Conservation (phyloP, 1,284 basidiomycete species). For the Rhodotorula sp. region DNA sequence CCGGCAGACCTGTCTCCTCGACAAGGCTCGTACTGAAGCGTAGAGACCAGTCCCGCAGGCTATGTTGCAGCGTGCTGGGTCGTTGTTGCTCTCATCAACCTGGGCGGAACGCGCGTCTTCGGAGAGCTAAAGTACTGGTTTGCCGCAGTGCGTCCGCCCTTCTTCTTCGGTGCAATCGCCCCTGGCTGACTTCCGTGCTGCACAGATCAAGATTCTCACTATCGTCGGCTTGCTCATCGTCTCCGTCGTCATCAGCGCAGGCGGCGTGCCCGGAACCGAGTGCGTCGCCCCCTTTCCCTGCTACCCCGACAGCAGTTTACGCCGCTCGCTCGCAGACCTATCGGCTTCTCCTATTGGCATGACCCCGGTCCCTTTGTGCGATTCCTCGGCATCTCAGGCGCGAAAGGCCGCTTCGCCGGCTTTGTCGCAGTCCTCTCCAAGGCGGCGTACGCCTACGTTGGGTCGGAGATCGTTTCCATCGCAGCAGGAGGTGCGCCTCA, state of each 20-base stretch:
- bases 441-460: slow-evolving; percentile 77
- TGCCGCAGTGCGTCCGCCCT: slow-evolving; percentile 55
- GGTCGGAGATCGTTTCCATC: slow-evolving; percentile 82
- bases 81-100: slow-evolving; percentile 71
- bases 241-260: slow-evolving; percentile 56
- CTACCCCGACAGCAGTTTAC: no score
- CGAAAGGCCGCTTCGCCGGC: slow-evolving; percentile 7
- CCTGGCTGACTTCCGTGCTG: background rate
- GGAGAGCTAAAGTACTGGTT: slow-evolving; percentile 63
- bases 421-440: slow-evolving; percentile 40
- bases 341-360: slow-evolving; percentile 38
- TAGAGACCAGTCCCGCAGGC: slow-evolving; percentile 60
- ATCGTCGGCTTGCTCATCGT: slow-evolving; percentile 62
- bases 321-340: background rate
- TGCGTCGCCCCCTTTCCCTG: background rate
- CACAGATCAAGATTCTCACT: slow-evolving; percentile 48
- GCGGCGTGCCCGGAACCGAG: slow-evolving; percentile 48
- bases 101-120: slow-evolving; percentile 63
- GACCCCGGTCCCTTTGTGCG: slow-evolving; percentile 27
- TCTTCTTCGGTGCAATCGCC: no score
- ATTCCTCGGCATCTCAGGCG: slow-evolving; percentile 48
- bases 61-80: slow-evolving; percentile 75
- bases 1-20: background rate
- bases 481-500: slow-evolving; percentile 59
- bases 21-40: no score